Conservation (phyloP, 2,329 filamentous ascomycete genomes). For the Zymoseptoria ardabiliae region DNA sequence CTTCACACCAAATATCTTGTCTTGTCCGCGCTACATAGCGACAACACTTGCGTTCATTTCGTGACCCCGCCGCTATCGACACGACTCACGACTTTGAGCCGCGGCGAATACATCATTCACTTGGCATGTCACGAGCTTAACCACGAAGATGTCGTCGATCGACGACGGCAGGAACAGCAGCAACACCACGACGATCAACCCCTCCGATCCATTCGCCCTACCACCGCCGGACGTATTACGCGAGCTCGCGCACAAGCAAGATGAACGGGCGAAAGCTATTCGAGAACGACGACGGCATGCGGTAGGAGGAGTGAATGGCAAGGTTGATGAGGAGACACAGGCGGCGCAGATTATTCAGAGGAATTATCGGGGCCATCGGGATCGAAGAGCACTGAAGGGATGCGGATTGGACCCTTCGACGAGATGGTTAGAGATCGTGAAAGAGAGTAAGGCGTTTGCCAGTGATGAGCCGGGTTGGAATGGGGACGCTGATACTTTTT, state of each 20-base stretch:
- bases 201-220: slow-evolving; percentile 18
- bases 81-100: neutral
- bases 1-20: neutral
- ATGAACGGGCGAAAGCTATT: slow-evolving; percentile 23
- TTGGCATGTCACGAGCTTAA: neutral
- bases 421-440: slow-evolving; percentile 59
- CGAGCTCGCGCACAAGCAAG: slow-evolving; percentile 30
- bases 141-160: neutral
- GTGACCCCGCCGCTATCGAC: neutral
- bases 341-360: slow-evolving; percentile 39
- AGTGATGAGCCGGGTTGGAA: slow-evolving; percentile 24
- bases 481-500: slow-evolving; percentile 19
- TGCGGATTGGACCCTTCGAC: slow-evolving; percentile 61
- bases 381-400: slow-evolving; percentile 62
- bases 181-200: slow-evolving; percentile 2
- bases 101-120: neutral
- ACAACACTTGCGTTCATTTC: neutral
- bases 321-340: slow-evolving; percentile 9
- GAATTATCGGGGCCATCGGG: slow-evolving; percentile 70
- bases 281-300: slow-evolving; percentile 9
- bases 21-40: neutral
- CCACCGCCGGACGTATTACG: slow-evolving; percentile 27
- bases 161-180: neutral
- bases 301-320: slow-evolving; percentile 1
- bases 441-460: slow-evolving; percentile 25